These are phyloP conservation scores for Nicotiana tabacum DNA, from an alignment of 257 asterid species.

Conservation along the genomic window DNA sequence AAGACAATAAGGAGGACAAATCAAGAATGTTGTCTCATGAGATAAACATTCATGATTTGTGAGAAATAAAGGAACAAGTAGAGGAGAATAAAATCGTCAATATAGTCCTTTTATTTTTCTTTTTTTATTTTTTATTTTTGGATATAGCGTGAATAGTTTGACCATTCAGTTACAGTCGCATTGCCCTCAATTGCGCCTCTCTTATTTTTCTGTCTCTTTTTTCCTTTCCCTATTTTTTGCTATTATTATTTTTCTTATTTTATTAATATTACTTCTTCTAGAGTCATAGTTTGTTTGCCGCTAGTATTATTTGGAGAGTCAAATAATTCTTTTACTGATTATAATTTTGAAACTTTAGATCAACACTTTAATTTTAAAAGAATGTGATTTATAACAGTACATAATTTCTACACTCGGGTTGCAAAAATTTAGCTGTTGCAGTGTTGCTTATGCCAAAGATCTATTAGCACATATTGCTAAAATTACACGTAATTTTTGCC, in stretches of 20 bases:
- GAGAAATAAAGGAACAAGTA: not conserved
- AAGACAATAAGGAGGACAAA: slow-evolving; percentile 6
- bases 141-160: not conserved
- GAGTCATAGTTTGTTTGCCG: not conserved
- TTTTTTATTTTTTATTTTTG: not conserved
- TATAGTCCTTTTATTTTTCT: not conserved
- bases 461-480: too few relatives aligned
- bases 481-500: too few relatives aligned
- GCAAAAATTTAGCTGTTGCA: too few relatives aligned
- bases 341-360: not conserved
- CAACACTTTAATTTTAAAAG: too few relatives aligned
- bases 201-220: too few relatives aligned
- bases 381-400: too few relatives aligned
- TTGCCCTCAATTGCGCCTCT: not conserved
- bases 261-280: not conserved
- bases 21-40: slow-evolving; percentile 18
- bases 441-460: too few relatives aligned
- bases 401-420: too few relatives aligned
- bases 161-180: not conserved
- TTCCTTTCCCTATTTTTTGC: not conserved
- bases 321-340: not conserved
- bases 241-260: too few relatives aligned
- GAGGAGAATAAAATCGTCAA: not conserved
- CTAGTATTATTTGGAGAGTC: not conserved
- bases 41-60: slow-evolving; percentile 21